Conservation (phyloP, 179 eudicot genomes). For the Nepenthes alata region DNA sequence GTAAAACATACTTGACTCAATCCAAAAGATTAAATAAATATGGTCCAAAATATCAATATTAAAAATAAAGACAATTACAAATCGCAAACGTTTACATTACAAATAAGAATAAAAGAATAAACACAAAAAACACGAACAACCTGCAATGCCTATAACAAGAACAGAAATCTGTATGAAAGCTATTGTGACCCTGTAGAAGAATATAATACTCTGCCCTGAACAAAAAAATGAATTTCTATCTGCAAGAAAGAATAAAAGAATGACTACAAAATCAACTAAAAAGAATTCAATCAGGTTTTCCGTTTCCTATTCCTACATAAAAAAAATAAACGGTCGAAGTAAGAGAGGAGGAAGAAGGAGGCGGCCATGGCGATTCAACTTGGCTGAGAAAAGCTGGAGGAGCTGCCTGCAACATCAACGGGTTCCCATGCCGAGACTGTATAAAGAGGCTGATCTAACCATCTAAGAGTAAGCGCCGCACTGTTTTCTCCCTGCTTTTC, state of each 20-base stretch:
- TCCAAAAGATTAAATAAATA: no score
- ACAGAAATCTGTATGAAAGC: no score
- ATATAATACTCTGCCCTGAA: no score
- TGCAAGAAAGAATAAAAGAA: slow-evolving; percentile 32
- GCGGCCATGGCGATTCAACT: slow-evolving; percentile 9
- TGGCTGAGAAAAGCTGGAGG: slow-evolving; percentile 46
- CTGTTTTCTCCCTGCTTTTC: slow-evolving; percentile 27
- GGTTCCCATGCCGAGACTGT: slow-evolving; percentile 71
- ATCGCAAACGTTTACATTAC: not conserved
- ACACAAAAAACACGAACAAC: no score
- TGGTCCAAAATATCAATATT: no score
- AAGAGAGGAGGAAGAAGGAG: no score
- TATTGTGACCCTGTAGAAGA: no score
- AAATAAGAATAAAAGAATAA: no score
- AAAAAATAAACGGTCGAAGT: no score
- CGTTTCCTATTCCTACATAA: no score
- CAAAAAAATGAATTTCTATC: slow-evolving; percentile 8
- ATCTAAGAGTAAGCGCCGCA: slow-evolving; percentile 42
- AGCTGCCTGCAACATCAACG: slow-evolving; percentile 36
- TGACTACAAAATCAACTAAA: slow-evolving; percentile 3
- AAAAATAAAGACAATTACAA: not conserved
- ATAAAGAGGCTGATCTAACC: slow-evolving; percentile 81
- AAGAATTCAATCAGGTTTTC: slow-evolving; percentile 16
- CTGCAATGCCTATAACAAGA: no score
- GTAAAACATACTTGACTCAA: no score